Evolutionary conservation across 108 stramenopile genomes (phyloP), one percentile per base, ranked within the genome.

Genomic region (Nannochloropsis salina): DNA sequence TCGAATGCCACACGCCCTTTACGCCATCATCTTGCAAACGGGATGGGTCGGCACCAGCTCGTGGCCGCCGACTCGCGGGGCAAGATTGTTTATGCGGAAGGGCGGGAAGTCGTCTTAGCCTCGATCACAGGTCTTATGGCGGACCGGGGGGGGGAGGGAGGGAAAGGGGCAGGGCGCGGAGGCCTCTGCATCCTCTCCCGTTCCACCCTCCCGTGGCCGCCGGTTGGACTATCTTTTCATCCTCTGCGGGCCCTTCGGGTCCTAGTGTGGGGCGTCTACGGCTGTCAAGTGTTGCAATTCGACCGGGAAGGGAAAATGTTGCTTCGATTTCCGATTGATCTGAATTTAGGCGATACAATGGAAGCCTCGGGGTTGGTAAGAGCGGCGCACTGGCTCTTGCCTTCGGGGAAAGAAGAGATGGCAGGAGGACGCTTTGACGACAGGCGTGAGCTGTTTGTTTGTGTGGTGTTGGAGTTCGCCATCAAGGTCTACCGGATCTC

Each of bases 81-180:
- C 61, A 74, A 74, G n/a, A 74, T 74, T 6, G 61, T 74, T n/a
- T 74, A 74, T 74, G 61, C n/a, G 2, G 61, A 74, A 74, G 61
- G 61, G 8, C 3, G 61, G 8, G 61, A 74, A 74, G 61, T n/a
- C 61, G 61, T 74, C 61, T n/a, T 74, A 4, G 61, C 61, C 61
- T 74, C 61, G 20, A 74, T 74, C 61, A 15, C 3, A 4, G 61
- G 61, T n/a, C 61, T 74, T 3, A 15, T 74, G 2, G n/a, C 61
- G 2, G n/a, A 15, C 61, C 15, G 61, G 61, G 31, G 31, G 31
- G 2, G n/a, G 61, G 61, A 74, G 61, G 61, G 61, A 6, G 61
- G 61, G 61, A 74, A n/a, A n/a, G 61, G n/a, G 61, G 61, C 20
- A 8, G 61, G 61, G 8, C 15, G 3, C 2, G 61, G 61, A n/a